A percentile compares a stretch with the other conserved stretches of the same genome.
Conservation (phyloP, 768 basidiomycete species). For the Tricholoma saponaceum region DNA sequence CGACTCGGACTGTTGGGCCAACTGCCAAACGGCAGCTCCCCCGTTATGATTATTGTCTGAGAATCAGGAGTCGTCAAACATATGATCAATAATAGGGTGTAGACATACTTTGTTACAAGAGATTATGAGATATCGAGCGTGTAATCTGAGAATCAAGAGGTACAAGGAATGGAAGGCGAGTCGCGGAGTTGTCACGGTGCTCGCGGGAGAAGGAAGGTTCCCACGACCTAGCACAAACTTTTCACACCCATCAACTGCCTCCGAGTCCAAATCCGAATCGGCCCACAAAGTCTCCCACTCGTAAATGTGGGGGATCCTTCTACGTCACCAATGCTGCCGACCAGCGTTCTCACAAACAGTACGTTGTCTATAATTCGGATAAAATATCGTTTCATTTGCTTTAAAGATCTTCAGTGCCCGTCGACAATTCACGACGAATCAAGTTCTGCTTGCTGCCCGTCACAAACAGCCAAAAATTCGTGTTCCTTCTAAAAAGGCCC, state of each 20-base stretch:
- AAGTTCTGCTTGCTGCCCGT: conserved; percentile 41
- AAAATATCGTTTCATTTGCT: neutral
- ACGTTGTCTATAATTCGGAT: neutral
- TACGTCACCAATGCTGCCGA: conserved; percentile 26
- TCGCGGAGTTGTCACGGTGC: conserved; percentile 1
- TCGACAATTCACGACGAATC: conserved; percentile 53
- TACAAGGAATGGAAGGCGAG: neutral
- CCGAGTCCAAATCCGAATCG: neutral
- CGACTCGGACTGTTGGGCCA: neutral
- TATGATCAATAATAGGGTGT: neutral
- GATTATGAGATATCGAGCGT: neutral
- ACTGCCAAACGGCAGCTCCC: neutral
- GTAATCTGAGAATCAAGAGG: neutral
- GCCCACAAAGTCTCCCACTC: neutral
- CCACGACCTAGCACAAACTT: neutral
- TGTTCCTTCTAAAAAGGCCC: conserved; percentile 65
- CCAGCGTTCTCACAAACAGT: conserved; percentile 14
- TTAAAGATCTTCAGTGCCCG: conserved; percentile 10
- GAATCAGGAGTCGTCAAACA: neutral
- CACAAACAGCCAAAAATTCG: conserved; percentile 48
- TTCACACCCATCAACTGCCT: too few species aligned
- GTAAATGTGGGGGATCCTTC: conserved; percentile 14
- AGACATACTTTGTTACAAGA: neutral
- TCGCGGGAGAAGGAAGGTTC: neutral
- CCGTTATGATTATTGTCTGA: neutral